A percentile compares a stretch with the other conserved stretches of the same genome.
Evolutionary conservation across 78 protist species (phyloP).

Genomic region (Dictyostelium firmibasis): DNA sequence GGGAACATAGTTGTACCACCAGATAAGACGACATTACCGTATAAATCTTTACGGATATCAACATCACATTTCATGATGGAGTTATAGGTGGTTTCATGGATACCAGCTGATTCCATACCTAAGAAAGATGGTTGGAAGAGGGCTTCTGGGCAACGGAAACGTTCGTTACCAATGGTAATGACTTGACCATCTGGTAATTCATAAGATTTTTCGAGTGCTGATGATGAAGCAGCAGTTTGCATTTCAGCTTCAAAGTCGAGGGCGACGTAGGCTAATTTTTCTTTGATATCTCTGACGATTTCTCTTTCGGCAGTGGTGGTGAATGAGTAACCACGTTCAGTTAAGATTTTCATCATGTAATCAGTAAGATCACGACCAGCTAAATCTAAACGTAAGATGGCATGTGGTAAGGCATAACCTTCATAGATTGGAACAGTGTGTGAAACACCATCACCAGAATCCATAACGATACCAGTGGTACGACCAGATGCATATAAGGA

Average conservation of each 20-base stretch:
- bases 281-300: constrained; percentile 88
- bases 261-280: constrained; percentile 56
- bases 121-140: constrained; percentile 91
- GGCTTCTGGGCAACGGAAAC: constrained; percentile 93
- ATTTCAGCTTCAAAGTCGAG: constrained; percentile 64
- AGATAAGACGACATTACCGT: constrained; percentile 83
- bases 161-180: constrained; percentile 83
- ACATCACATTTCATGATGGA: constrained; percentile 73
- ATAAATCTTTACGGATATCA: constrained; percentile 70
- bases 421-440: constrained; percentile 93
- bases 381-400: constrained; percentile 62
- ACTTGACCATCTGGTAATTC: constrained; percentile 82
- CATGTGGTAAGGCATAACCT: constrained; percentile 86
- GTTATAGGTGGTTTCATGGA: constrained; percentile 47
- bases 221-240: constrained; percentile 14
- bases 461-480: constrained; percentile 90
- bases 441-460: constrained; percentile 90
- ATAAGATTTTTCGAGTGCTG: constrained; percentile 83
- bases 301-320: neutral
- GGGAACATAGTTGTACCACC: constrained; percentile 91
- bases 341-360: constrained; percentile 85
- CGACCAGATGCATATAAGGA: constrained; percentile 93
- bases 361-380: constrained; percentile 92
- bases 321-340: constrained; percentile 83
- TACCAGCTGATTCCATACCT: constrained; percentile 87